These are phyloP conservation scores for Escallonia rubra DNA, from an alignment of 129 eudicot species.

Conservation along the genomic window DNA sequence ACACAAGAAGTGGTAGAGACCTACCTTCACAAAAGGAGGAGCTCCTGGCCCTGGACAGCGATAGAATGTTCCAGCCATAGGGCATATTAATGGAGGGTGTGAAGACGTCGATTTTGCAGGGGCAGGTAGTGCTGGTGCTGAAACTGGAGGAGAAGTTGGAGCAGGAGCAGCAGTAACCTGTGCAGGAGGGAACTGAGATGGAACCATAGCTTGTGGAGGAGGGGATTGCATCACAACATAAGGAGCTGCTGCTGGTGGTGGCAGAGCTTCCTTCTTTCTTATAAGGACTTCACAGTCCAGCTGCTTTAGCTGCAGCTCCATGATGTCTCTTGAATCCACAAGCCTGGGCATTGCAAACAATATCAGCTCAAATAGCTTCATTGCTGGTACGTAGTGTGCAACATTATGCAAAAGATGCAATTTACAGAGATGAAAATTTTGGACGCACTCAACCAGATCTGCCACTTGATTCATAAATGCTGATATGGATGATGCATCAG, in stretches of 20 bases:
- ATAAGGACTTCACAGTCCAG: conserved; percentile 62
- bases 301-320: conserved; percentile 86
- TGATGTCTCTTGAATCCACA: conserved; percentile 89
- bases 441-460: conserved; percentile 69
- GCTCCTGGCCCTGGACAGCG: conserved; percentile 84
- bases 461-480: conserved; percentile 82
- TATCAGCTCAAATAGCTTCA: not conserved
- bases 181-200: conserved; percentile 42
- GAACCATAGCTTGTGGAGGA: conserved; percentile 35
- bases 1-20: not conserved
- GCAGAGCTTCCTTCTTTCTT: conserved; percentile 76
- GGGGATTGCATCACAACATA: conserved; percentile 51
- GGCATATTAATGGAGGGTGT: conserved; percentile 74
- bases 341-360: conserved; percentile 41
- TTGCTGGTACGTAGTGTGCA: not conserved
- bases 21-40: conserved; percentile 78
- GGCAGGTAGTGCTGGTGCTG: conserved; percentile 37
- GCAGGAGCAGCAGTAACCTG: conserved; percentile 35
- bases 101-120: conserved; percentile 70
- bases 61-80: conserved; percentile 93
- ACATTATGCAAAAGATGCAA: not conserved
- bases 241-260: conserved; percentile 40
- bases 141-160: conserved; percentile 39
- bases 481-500: conserved; percentile 59
- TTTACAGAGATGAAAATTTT: not conserved